A percentile compares a stretch with the other conserved stretches of the same genome.
Conservation (phyloP, 805 yeast species). For the Tetrapisispora nanseiensis region DNA sequence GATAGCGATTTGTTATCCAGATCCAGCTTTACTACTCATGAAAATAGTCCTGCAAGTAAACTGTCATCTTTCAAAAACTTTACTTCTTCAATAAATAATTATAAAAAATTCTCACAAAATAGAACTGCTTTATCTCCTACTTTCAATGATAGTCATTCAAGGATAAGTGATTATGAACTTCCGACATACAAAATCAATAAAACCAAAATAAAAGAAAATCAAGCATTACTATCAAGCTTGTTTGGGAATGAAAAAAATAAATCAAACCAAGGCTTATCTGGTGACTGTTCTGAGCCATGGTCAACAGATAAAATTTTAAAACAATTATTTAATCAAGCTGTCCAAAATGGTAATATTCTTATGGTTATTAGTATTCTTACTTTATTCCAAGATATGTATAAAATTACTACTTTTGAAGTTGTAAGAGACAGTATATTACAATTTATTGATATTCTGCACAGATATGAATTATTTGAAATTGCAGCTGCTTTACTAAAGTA, state of each 20-base stretch:
- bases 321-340: constrained; percentile 25
- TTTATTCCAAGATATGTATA: constrained; percentile 25
- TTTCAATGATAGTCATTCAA: constrained; percentile 3
- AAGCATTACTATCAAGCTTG: not conserved
- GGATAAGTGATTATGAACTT: not conserved
- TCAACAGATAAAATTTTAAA: constrained; percentile 19
- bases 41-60: constrained; percentile 16
- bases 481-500: constrained; percentile 27
- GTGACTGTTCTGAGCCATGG: constrained; percentile 23
- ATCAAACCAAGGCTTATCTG: not conserved
- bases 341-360: constrained; percentile 24
- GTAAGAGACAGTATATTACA: constrained; percentile 25
- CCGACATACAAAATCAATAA: not conserved
- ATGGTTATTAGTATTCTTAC: constrained; percentile 22
- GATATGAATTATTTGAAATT: constrained; percentile 28
- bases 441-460: constrained; percentile 24
- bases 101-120: constrained; percentile 4
- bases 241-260: constrained; percentile 1
- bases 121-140: constrained; percentile 1
- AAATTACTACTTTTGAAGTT: constrained; percentile 18
- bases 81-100: constrained; percentile 7
- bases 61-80: constrained; percentile 11
- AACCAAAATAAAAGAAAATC: not conserved
- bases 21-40: constrained; percentile 5
- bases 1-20: constrained; percentile 8